A percentile compares a stretch with the other conserved stretches of the same genome.
These are phyloP conservation scores for Coffea eugenioides DNA, from an alignment of 257 asterid species.

Conservation along the genomic window DNA sequence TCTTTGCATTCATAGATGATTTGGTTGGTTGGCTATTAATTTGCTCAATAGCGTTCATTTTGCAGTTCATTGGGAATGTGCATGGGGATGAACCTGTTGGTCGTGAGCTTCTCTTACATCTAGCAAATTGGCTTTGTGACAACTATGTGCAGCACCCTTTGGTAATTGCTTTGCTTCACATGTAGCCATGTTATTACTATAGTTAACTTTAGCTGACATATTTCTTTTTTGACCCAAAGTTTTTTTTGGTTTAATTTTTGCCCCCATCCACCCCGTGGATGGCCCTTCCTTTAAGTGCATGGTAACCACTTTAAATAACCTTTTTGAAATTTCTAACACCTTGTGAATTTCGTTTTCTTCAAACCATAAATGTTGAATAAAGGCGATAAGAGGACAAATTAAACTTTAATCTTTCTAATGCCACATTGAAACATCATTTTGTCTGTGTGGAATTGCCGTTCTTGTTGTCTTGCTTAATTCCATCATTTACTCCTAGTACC, in stretches of 20 bases:
- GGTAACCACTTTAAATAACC: background rate
- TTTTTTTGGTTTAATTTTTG: background rate
- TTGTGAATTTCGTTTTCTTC: background rate
- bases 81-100: conserved; percentile 99
- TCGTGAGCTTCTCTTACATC: conserved; percentile 83
- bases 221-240: background rate
- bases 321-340: background rate
- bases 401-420: background rate
- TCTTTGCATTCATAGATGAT: background rate
- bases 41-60: conserved; percentile 29
- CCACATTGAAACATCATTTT: background rate
- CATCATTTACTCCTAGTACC: too few relatives aligned
- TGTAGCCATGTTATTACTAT: background rate
- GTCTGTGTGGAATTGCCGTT: background rate
- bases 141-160: conserved; percentile 78
- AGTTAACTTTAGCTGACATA: background rate
- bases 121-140: conserved; percentile 89
- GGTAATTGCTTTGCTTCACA: conserved; percentile 45
- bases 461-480: background rate
- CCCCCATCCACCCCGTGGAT: background rate
- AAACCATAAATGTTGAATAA: background rate
- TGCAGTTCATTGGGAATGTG: conserved; percentile 92
- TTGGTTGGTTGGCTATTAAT: conserved; percentile 26
- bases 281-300: background rate
- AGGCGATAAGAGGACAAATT: background rate